A percentile compares a stretch with the other conserved stretches of the same genome.
phyloP scores from a whole-genome alignment of 2,329 filamentous ascomycete species.

The Fusarium clavum region DNA sequence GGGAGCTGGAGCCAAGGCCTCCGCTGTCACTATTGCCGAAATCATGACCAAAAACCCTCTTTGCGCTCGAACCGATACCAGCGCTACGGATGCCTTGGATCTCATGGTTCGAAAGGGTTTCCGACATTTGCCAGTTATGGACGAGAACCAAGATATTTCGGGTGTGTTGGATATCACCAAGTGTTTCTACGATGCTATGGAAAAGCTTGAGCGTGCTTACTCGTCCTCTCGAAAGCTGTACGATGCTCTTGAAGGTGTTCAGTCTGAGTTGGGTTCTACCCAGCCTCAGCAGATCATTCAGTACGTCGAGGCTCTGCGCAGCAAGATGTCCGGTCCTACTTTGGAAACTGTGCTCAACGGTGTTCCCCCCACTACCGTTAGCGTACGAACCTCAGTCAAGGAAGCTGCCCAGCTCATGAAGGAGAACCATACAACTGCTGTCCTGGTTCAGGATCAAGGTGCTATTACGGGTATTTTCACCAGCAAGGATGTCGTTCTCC shows the following conservation, averaged over 20 bases:
- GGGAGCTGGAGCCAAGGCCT: slow-evolving; percentile 87
- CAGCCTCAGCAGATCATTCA: slow-evolving; percentile 99
- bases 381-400: slow-evolving; percentile 94
- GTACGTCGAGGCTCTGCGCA: slow-evolving; percentile 94
- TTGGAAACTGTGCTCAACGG: slow-evolving; percentile 94
- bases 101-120: slow-evolving; percentile 99
- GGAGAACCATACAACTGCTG: slow-evolving; percentile 97
- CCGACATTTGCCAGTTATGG: slow-evolving; percentile 97
- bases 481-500: slow-evolving; percentile 97
- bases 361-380: slow-evolving; percentile 92
- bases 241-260: slow-evolving; percentile 96
- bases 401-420: slow-evolving; percentile 97
- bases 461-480: slow-evolving; percentile 99
- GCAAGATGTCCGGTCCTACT: slow-evolving; percentile 98
- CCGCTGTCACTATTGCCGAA: slow-evolving; percentile 91
- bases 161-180: slow-evolving; percentile 99
- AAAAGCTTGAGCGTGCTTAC: slow-evolving; percentile 97
- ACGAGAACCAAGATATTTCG: slow-evolving; percentile 99
- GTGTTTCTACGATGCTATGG: slow-evolving; percentile 99
- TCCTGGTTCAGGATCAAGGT: slow-evolving; percentile 95
- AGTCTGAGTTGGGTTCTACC: slow-evolving; percentile 93
- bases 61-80: slow-evolving; percentile 96
- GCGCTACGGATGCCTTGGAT: slow-evolving; percentile 95
- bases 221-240: slow-evolving; percentile 98
- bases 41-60: slow-evolving; percentile 99